Evolutionary conservation across 805 yeast species (phyloP).

Genomic region (Spathaspora hagerdaliae): DNA sequence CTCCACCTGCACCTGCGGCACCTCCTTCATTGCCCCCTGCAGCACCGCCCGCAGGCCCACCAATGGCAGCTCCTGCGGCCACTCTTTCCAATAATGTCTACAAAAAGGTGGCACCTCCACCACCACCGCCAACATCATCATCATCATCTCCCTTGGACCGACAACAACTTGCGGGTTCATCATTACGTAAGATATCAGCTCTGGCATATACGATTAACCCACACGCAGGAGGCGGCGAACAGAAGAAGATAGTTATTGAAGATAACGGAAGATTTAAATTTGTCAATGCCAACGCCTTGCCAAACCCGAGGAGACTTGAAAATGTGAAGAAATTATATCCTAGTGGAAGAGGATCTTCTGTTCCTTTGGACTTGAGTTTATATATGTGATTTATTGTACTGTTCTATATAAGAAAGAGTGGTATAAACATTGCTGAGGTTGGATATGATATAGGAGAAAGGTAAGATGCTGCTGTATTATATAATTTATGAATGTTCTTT

Average conservation of each 20-base stretch:
- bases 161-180: slow-evolving; percentile 46
- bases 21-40: slow-evolving; percentile 16
- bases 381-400: slow-evolving; percentile 7
- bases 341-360: slow-evolving; percentile 91
- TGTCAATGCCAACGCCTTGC: slow-evolving; percentile 63
- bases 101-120: slow-evolving; percentile 16
- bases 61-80: slow-evolving; percentile 16
- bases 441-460: not conserved
- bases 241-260: slow-evolving; percentile 40
- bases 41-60: slow-evolving; percentile 16
- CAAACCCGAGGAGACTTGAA: slow-evolving; percentile 79
- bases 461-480: not conserved
- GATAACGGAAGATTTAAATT: slow-evolving; percentile 73
- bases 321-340: slow-evolving; percentile 72
- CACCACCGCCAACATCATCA: slow-evolving; percentile 14
- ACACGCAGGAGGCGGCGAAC: slow-evolving; percentile 11
- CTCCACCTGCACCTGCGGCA: slow-evolving; percentile 14
- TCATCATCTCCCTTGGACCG: slow-evolving; percentile 24
- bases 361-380: slow-evolving; percentile 64
- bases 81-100: not conserved
- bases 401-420: not conserved
- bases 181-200: slow-evolving; percentile 57
- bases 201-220: slow-evolving; percentile 61
- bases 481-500: not conserved
- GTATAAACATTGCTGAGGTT: no score